A percentile compares a stretch with the other conserved stretches of the same genome.
Conservation (phyloP, 129 eudicot species). For the Glebionis coronaria region DNA sequence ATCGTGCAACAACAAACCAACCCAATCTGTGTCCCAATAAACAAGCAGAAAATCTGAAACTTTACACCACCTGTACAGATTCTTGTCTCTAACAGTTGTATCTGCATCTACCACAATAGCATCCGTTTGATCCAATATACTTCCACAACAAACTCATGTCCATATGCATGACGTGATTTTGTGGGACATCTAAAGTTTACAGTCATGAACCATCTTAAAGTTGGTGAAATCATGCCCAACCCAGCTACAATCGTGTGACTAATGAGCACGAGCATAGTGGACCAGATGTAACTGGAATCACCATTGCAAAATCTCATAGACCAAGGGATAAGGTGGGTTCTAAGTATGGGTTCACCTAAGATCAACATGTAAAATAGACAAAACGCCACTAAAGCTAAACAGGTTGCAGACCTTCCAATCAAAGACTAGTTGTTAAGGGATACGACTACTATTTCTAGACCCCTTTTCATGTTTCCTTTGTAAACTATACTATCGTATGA, state of each 20-base stretch:
- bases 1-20: conserved; percentile 42
- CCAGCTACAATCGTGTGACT: conserved; percentile 44
- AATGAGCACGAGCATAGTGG: conserved; percentile 36
- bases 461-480: no score
- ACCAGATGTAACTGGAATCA: conserved; percentile 53
- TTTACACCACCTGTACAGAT: conserved; percentile 28
- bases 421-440: no score
- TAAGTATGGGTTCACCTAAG: conserved; percentile 37
- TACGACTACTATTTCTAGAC: no score
- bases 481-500: no score
- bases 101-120: conserved; percentile 43
- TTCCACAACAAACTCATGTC: conserved; percentile 41
- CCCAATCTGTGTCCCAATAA: conserved; percentile 35
- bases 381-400: conserved; percentile 55
- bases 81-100: conserved; percentile 30
- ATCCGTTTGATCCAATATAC: conserved; percentile 43
- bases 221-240: conserved; percentile 60
- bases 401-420: conserved; percentile 48
- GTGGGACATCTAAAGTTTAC: conserved; percentile 39
- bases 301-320: conserved; percentile 41
- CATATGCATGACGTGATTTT: conserved; percentile 22
- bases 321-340: conserved; percentile 38
- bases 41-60: conserved; percentile 23
- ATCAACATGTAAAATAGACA: conserved; percentile 37
- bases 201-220: conserved; percentile 58